Evolutionary conservation across 2,329 filamentous ascomycete genomes (phyloP).

Genomic region (Fusarium clavum): DNA sequence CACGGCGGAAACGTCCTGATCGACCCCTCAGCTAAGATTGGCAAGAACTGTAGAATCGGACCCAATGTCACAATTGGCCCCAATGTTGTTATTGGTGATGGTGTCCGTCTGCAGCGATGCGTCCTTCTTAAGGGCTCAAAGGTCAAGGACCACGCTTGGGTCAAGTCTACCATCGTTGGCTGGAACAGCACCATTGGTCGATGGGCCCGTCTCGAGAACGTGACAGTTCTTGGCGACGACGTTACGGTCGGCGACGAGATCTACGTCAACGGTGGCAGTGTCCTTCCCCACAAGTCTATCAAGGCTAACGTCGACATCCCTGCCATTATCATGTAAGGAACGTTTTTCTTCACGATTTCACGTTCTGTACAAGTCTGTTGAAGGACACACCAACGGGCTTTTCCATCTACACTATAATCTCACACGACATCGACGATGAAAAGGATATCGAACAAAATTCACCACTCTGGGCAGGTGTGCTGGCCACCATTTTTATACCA

Average conservation of each 20-base stretch:
- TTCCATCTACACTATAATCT: constrained; percentile 33
- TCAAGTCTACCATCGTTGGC: constrained; percentile 98
- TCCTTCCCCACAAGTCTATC: constrained; percentile 98
- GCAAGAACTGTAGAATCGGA: constrained; percentile 97
- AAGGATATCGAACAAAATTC: constrained; percentile 42
- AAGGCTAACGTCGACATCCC: constrained; percentile 94
- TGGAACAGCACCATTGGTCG: constrained; percentile 97
- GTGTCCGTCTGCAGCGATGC: constrained; percentile 92
- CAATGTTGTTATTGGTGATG: constrained; percentile 91
- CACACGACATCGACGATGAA: constrained; percentile 35
- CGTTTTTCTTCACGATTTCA: constrained; percentile 12
- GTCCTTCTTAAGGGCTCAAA: constrained; percentile 90
- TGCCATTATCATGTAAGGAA: constrained; percentile 74
- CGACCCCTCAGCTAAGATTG: constrained; percentile 93
- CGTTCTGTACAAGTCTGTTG: constrained; percentile 21
- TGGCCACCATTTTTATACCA: constrained; percentile 43
- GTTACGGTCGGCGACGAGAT: constrained; percentile 98
- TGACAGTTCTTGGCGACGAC: constrained; percentile 97
- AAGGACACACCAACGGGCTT: constrained; percentile 39
- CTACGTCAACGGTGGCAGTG: constrained; percentile 96
- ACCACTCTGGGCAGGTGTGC: constrained; percentile 47
- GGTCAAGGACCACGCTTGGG: constrained; percentile 98
- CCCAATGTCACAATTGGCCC: constrained; percentile 97
- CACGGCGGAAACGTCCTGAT: constrained; percentile 96
- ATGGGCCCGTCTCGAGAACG: constrained; percentile 97